Base-by-base conservation (phyloP, 129 eudicot species). In the Flaveria sonorensis region DNA sequence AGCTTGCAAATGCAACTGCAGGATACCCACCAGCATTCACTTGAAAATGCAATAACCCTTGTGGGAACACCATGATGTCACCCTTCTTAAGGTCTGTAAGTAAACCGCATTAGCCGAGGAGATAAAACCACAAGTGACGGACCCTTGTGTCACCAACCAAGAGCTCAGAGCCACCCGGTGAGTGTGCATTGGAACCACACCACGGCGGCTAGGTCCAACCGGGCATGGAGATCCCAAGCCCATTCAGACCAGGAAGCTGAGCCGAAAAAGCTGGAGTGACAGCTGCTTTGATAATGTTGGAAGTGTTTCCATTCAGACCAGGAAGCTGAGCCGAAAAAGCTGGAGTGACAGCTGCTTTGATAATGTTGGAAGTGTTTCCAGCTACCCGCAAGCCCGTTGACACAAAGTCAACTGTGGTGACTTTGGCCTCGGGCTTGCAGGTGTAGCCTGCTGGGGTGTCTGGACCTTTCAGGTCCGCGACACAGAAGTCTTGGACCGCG, bases 131-230 rank as follows among this genome's bases (percentile, higher is more conserved):
- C 94, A 83, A 3, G 46, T 32, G 16, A 88, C 77, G 15, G 73
- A 71, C 15, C 92, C 97, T 71, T 91, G 89, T 15, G 84, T 80
- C 26, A 91, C 94, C 10, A 88, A n/a, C 10, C 10, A 91, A 77
- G 23, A 91, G 53, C 77, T 91, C 92, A 2, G 92, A 84, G 1
- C 85, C 88, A 62, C 86, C 86, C 0, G 94, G 74, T 91, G 94
- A 1, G 97, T 88, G 85, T 91, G 97, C 89, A 91, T 74, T 24
- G 97, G 94, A 14, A 88, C 65, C 19, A 91, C 90, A 0, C 98
- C 98, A 2, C 75, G 0, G 88, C 77, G 76, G 89, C 88, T 1
- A 92, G 51, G 88, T 92, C 97, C 21, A 92, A 56, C 0, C 96
- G 84, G 0, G 88, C 87, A 13, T 78, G 72, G 96, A 89, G 63